phyloP scores from a whole-genome alignment of 768 basidiomycete species.

The Dacryopinax spathularia region DNA sequence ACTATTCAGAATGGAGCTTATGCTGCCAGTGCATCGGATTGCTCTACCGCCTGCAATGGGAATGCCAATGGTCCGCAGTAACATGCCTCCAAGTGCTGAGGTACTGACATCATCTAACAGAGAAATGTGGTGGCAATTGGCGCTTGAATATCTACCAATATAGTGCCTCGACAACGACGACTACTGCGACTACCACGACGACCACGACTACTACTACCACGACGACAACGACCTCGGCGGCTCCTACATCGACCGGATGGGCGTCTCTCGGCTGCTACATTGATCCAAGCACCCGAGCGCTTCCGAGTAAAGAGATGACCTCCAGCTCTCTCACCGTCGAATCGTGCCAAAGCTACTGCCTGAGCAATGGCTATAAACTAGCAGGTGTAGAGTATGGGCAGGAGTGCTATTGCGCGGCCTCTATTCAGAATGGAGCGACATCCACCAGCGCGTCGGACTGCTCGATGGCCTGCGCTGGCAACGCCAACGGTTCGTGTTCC shows the following conservation, averaged over 20 bases:
- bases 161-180: not conserved
- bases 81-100: not conserved
- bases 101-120: not conserved
- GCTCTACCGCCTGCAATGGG: slow-evolving; percentile 9
- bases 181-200: not conserved
- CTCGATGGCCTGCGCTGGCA: slow-evolving; percentile 9
- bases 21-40: slow-evolving; percentile 8
- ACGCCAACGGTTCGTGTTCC: not conserved
- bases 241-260: not conserved
- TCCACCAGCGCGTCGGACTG: slow-evolving; percentile 15
- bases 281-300: slow-evolving; percentile 9
- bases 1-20: slow-evolving; percentile 4
- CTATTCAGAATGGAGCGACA: slow-evolving; percentile 15
- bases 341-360: slow-evolving; percentile 16
- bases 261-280: slow-evolving; percentile 1
- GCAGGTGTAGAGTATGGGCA: slow-evolving; percentile 19
- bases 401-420: slow-evolving; percentile 17
- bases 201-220: not conserved
- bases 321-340: slow-evolving; percentile 13
- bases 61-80: not conserved
- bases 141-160: not conserved
- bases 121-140: not conserved
- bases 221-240: not conserved
- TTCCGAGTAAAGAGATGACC: slow-evolving; percentile 10
- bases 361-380: slow-evolving; percentile 11